A percentile compares a stretch with the other conserved stretches of the same genome.
Evolutionary conservation across 768 basidiomycete genomes (phyloP).

Genomic region (Austroboletus eburneus): DNA sequence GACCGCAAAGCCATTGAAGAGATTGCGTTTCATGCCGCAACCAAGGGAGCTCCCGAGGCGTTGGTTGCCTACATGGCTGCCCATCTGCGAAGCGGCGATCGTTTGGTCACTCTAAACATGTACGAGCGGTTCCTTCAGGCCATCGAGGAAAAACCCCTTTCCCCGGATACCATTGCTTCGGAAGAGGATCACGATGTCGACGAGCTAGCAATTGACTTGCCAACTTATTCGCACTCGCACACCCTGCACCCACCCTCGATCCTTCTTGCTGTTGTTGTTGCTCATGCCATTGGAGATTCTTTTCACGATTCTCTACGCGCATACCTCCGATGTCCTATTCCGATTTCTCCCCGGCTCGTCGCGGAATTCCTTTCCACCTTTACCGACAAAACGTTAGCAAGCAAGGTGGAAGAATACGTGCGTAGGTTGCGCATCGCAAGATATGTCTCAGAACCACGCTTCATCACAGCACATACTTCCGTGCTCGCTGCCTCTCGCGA

Average conservation of each 20-base stretch:
- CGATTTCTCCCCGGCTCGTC: slow-evolving; percentile 33
- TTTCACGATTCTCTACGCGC: slow-evolving; percentile 52
- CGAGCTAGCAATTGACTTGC: slow-evolving; percentile 22
- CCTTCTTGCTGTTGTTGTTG: slow-evolving; percentile 53
- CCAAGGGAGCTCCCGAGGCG: slow-evolving; percentile 40
- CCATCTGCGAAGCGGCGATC: slow-evolving; percentile 39
- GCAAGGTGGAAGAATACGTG: slow-evolving; percentile 43
- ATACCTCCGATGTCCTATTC: slow-evolving; percentile 38
- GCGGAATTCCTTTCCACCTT: slow-evolving; percentile 40
- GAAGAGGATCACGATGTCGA: slow-evolving; percentile 21
- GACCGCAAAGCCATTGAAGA: slow-evolving; percentile 36
- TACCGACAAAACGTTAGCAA: slow-evolving; percentile 31
- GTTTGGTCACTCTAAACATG: slow-evolving; percentile 41
- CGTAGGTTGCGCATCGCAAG: slow-evolving; percentile 48
- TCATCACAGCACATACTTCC: slow-evolving; percentile 47
- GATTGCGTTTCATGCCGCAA: slow-evolving; percentile 50
- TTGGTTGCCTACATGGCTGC: slow-evolving; percentile 48
- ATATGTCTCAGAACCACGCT: slow-evolving; percentile 46
- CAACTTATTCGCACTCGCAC: slow-evolving; percentile 14
- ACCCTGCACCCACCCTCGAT: slow-evolving; percentile 29
- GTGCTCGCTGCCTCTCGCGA: slow-evolving; percentile 39
- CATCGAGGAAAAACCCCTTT: slow-evolving; percentile 14
- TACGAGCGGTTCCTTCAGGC: slow-evolving; percentile 37
- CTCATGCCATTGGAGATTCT: slow-evolving; percentile 54
- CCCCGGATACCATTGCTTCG: slow-evolving; percentile 10